These are phyloP conservation scores for Leccinum angustisporum DNA, from an alignment of 1,284 basidiomycete species.

Conservation along the genomic window DNA sequence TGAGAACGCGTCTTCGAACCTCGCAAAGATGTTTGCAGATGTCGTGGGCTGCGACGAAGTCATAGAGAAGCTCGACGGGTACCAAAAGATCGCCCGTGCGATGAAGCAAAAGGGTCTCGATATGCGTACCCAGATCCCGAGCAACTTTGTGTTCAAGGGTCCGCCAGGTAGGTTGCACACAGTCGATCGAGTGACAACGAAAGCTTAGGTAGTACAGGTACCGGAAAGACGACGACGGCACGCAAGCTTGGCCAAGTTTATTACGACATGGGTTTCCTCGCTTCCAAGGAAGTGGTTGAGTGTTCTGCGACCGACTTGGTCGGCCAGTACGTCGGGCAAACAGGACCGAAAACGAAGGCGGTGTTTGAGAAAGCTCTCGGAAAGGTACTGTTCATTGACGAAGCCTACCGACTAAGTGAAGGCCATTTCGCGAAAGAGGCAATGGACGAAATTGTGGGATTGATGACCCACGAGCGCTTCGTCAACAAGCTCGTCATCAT, in stretches of 20 bases:
- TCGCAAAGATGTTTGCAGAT: conserved; percentile 58
- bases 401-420: conserved; percentile 58
- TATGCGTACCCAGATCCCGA: conserved; percentile 52
- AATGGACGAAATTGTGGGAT: conserved; percentile 62
- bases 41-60: conserved; percentile 59
- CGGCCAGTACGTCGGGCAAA: conserved; percentile 65
- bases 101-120: conserved; percentile 45
- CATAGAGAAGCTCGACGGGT: conserved; percentile 46
- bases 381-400: conserved; percentile 64
- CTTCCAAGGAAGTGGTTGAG: conserved; percentile 46
- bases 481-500: conserved; percentile 60
- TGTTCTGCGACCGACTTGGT: conserved; percentile 68
- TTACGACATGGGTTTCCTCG: conserved; percentile 13
- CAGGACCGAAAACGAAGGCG: conserved; percentile 60
- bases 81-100: conserved; percentile 49
- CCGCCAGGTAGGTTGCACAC: conserved; percentile 44
- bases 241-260: background rate
- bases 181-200: background rate
- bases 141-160: conserved; percentile 69
- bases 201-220: conserved; percentile 17
- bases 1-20: conserved; percentile 47
- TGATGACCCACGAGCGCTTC: conserved; percentile 58
- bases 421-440: conserved; percentile 67
- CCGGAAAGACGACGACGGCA: conserved; percentile 43
- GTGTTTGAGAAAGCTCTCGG: conserved; percentile 43